These are phyloP conservation scores for Phytophthora vignae DNA, from an alignment of 352 stramenopile species.

Conservation along the genomic window DNA sequence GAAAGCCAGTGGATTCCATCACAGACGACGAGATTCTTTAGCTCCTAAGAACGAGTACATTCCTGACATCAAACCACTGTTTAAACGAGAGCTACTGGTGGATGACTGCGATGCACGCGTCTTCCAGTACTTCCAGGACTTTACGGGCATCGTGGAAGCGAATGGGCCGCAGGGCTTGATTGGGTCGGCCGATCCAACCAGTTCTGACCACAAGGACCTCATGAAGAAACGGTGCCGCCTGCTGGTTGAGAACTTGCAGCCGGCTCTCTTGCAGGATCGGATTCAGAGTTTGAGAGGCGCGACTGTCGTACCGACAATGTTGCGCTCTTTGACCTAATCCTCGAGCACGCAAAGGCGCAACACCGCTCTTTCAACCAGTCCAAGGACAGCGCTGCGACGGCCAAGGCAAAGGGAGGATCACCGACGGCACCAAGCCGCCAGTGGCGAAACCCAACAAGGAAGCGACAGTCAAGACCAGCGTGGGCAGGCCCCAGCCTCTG, in stretches of 20 bases:
- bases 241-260: conserved; percentile 7
- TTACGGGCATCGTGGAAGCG: conserved; percentile 19
- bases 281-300: background rate
- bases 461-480: background rate
- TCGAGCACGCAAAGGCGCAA: conserved; percentile 18
- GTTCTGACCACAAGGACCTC: conserved; percentile 2
- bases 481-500: background rate
- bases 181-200: conserved; percentile 1
- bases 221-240: conserved; percentile 10
- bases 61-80: conserved; percentile 23
- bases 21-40: conserved; percentile 21
- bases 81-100: conserved; percentile 10
- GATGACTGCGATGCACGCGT: conserved; percentile 18
- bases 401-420: background rate
- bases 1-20: conserved; percentile 13
- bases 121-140: conserved; percentile 30
- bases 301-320: too few relatives aligned
- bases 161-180: conserved; percentile 22
- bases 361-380: conserved; percentile 9
- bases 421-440: background rate
- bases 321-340: background rate
- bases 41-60: conserved; percentile 28
- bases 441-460: background rate
- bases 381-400: background rate
- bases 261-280: conserved; percentile 4